phyloP scores from a whole-genome alignment of 2,329 filamentous ascomycete genomes.

The Macrophomina pseudophaseolina region DNA sequence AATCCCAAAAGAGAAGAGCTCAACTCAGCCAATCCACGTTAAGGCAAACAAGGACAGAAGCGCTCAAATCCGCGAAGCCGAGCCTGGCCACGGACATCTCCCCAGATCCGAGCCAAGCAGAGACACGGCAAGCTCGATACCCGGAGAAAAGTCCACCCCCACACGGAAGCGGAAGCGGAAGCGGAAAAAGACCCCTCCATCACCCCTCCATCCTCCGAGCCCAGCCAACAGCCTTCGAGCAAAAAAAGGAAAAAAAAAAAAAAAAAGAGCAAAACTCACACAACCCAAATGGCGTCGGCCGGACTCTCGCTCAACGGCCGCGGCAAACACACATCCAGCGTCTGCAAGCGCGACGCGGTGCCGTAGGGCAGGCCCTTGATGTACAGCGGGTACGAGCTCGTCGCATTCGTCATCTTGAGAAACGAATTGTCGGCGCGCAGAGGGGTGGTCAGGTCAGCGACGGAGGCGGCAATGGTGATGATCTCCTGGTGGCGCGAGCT shows the following conservation, averaged over 20 bases:
- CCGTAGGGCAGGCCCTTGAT: slow-evolving; percentile 38
- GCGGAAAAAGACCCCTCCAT: not conserved
- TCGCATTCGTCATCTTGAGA: slow-evolving; percentile 14
- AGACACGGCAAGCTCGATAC: too few relatives aligned
- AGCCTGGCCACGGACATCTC: too few relatives aligned
- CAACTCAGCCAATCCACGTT: too few relatives aligned
- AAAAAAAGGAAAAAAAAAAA: not conserved
- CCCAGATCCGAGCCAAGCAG: too few relatives aligned
- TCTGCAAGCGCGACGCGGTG: slow-evolving; percentile 43
- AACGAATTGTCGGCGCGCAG: slow-evolving; percentile 20
- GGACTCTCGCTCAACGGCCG: slow-evolving; percentile 35
- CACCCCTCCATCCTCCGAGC: not conserved
- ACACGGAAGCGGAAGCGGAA: slow-evolving; percentile 17
- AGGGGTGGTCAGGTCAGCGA: not conserved
- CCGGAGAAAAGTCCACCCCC: not conserved
- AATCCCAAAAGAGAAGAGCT: too few relatives aligned
- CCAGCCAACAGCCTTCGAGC: not conserved
- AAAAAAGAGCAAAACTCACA: slow-evolving; percentile 34
- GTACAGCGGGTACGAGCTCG: slow-evolving; percentile 27
- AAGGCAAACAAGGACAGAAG: too few relatives aligned
- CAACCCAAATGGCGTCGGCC: slow-evolving; percentile 39
- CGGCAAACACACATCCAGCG: slow-evolving; percentile 50
- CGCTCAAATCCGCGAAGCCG: too few relatives aligned
- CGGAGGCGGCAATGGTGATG: not conserved
- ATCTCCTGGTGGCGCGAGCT: not conserved